Evolutionary conservation across 1,284 basidiomycete genomes (phyloP).

Genomic region (Boletus smithii): DNA sequence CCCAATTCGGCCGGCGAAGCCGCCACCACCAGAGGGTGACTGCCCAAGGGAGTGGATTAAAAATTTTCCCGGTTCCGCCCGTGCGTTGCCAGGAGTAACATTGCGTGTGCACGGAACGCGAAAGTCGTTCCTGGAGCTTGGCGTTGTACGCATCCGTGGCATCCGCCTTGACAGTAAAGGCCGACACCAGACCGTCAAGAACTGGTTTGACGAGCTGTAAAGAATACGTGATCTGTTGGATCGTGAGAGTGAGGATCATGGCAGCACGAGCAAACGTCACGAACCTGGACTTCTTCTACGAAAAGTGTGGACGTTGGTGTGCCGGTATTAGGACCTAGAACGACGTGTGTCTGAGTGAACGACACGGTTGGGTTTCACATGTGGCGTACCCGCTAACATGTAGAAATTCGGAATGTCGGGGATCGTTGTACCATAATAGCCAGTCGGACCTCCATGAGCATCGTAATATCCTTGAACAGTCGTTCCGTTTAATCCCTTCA

Average conservation of each 20-base stretch:
- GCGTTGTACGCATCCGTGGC: slow-evolving; percentile 30
- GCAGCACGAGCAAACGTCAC: neutral
- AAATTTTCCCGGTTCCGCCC: slow-evolving; percentile 26
- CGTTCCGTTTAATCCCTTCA: slow-evolving; percentile 28
- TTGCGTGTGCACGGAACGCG: slow-evolving; percentile 22
- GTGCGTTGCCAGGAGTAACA: slow-evolving; percentile 31
- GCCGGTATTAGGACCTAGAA: slow-evolving; percentile 32
- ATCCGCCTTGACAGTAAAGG: slow-evolving; percentile 24
- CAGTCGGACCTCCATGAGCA: slow-evolving; percentile 36
- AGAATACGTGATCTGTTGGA: slow-evolving; percentile 23
- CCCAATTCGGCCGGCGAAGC: slow-evolving; percentile 27
- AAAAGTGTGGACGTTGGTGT: slow-evolving; percentile 35
- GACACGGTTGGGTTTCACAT: neutral
- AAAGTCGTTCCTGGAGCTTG: slow-evolving; percentile 22
- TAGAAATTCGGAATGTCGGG: slow-evolving; percentile 41
- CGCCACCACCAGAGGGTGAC: slow-evolving; percentile 33
- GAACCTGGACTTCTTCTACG: slow-evolving; percentile 31
- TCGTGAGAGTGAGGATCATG: neutral
- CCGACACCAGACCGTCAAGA: slow-evolving; percentile 24
- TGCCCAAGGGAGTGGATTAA: slow-evolving; percentile 30
- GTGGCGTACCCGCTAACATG: slow-evolving; percentile 26
- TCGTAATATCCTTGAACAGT: slow-evolving; percentile 35
- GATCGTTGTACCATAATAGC: slow-evolving; percentile 35
- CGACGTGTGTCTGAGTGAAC: neutral
- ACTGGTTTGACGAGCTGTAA: slow-evolving; percentile 33